Conservation (phyloP, 495 filamentous ascomycete species). For the Lasiosphaeria hispida region DNA sequence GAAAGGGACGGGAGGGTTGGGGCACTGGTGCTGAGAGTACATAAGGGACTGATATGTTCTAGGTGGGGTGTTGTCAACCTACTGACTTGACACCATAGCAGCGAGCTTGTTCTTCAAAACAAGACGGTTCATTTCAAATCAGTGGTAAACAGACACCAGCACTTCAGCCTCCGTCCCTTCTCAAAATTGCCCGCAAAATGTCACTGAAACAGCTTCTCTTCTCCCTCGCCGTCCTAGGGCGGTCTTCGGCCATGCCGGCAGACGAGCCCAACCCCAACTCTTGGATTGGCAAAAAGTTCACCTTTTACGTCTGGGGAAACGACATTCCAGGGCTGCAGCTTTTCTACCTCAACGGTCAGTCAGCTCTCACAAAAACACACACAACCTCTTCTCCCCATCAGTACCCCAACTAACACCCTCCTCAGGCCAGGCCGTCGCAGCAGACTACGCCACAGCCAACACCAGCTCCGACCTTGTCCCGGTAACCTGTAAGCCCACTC, state of each 20-base stretch:
- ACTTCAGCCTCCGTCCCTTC: too few species aligned
- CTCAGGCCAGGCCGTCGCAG: neutral
- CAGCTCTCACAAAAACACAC: neutral
- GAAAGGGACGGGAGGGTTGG: neutral
- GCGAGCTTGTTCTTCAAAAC: too few species aligned
- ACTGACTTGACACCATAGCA: too few species aligned
- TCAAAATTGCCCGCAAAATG: too few species aligned
- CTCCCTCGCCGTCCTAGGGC: neutral
- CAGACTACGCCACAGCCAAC: slow-evolving; percentile 6
- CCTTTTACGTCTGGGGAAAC: slow-evolving; percentile 9
- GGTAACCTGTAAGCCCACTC: slow-evolving; percentile 1
- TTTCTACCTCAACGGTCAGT: slow-evolving; percentile 6
- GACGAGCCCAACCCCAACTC: neutral
- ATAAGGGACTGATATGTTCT: too few species aligned
- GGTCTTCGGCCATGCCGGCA: neutral
- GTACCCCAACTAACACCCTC: neutral
- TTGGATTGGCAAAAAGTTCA: neutral
- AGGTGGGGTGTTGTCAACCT: too few species aligned
- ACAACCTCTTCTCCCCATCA: too few species aligned
- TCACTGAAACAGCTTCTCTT: neutral
- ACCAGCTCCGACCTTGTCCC: neutral
- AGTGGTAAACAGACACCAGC: too few species aligned
- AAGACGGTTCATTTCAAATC: too few species aligned
- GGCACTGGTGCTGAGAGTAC: too few species aligned
- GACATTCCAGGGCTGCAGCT: slow-evolving; percentile 4